A percentile compares a stretch with the other conserved stretches of the same genome.
phyloP scores from a whole-genome alignment of 441 rosid genomes.

The Biscutella laevigata region DNA sequence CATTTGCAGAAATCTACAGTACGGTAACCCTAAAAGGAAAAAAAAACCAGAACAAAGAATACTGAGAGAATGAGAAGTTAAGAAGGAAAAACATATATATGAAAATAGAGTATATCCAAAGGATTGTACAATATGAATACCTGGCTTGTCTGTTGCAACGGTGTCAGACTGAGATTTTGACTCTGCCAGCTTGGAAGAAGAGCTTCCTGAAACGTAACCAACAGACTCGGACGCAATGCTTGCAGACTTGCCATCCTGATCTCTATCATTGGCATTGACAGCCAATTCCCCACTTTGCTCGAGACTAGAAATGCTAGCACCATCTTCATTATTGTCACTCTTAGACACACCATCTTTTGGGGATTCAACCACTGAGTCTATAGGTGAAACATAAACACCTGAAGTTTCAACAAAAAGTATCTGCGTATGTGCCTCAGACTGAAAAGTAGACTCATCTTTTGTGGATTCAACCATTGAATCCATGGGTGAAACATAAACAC shows the following conservation, averaged over 20 bases:
- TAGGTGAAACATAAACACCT: conserved; percentile 17
- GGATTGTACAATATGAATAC: conserved; percentile 29
- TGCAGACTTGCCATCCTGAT: conserved; percentile 23
- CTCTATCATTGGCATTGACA: conserved; percentile 23
- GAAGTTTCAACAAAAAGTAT: conserved; percentile 21
- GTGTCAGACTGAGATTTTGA: conserved; percentile 29
- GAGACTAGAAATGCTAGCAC: conserved; percentile 6
- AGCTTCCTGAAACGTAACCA: conserved; percentile 15
- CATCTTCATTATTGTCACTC: conserved; percentile 10
- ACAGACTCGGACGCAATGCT: conserved; percentile 20
- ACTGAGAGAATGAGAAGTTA: background rate
- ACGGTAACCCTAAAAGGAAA: background rate
- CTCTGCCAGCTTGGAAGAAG: conserved; percentile 25
- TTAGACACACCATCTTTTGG: background rate
- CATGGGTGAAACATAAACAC: conserved; percentile 18
- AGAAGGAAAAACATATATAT: background rate
- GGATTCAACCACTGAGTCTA: conserved; percentile 9
- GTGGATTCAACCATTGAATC: conserved; percentile 8
- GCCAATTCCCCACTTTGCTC: conserved; percentile 30
- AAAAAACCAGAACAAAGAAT: background rate
- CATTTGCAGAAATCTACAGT: conserved; percentile 20
- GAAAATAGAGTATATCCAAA: conserved; percentile 1
- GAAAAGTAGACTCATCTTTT: background rate
- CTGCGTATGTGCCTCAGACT: conserved; percentile 26
- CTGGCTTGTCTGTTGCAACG: conserved; percentile 29